Conservation (phyloP, 2,329 filamentous ascomycete genomes). For the Monosporascus ibericus region DNA sequence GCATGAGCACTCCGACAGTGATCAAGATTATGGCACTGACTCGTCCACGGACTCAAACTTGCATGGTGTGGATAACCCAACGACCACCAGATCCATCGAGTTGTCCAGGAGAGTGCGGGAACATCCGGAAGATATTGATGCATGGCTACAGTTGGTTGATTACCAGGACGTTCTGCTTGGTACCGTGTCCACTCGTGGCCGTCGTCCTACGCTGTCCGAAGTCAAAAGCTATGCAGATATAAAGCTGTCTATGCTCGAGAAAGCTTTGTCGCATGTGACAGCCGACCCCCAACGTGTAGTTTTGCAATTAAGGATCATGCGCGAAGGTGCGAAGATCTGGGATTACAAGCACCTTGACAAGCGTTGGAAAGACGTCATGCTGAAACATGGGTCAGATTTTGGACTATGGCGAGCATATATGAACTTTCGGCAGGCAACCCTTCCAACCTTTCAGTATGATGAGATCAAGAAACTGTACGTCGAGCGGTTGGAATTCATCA, state of each 20-base stretch:
- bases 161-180: slow-evolving; percentile 67
- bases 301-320: slow-evolving; percentile 64
- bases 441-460: slow-evolving; percentile 63
- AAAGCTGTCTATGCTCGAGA: slow-evolving; percentile 72
- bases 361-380: slow-evolving; percentile 60
- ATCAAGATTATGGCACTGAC: slow-evolving; percentile 43
- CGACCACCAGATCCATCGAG: slow-evolving; percentile 50
- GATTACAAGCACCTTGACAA: slow-evolving; percentile 51
- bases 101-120: slow-evolving; percentile 60
- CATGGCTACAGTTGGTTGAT: slow-evolving; percentile 73
- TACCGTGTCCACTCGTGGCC: slow-evolving; percentile 38
- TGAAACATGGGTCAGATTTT: slow-evolving; percentile 50
- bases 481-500: slow-evolving; percentile 44
- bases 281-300: slow-evolving; percentile 44
- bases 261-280: slow-evolving; percentile 58
- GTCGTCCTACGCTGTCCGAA: slow-evolving; percentile 52
- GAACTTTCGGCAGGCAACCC: slow-evolving; percentile 65
- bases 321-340: slow-evolving; percentile 71
- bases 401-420: slow-evolving; percentile 68
- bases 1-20: slow-evolving; percentile 40
- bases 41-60: slow-evolving; percentile 28
- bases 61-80: slow-evolving; percentile 33
- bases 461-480: slow-evolving; percentile 54
- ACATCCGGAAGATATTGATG: slow-evolving; percentile 58
- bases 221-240: slow-evolving; percentile 67